Conservation (phyloP, 116 monocot genomes). For the Trichopus zeylanicus region DNA sequence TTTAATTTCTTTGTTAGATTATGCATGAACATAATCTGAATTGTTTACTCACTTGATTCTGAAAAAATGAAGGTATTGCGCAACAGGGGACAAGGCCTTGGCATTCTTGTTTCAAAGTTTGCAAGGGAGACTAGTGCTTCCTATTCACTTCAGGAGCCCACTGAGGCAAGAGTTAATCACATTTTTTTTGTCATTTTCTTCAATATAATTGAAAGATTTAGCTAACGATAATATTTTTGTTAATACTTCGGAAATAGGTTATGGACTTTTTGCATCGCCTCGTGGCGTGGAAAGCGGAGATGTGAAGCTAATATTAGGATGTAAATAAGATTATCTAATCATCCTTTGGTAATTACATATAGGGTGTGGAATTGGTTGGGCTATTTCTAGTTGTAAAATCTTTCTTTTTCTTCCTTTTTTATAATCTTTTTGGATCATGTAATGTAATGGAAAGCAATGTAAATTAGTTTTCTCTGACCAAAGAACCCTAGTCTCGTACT, state of each 20-base stretch:
- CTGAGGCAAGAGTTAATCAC: conserved; percentile 34
- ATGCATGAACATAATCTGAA: too few species aligned
- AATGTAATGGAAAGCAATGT: not conserved
- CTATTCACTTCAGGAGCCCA: conserved; percentile 56
- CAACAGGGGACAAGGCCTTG: conserved; percentile 48
- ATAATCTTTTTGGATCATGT: not conserved
- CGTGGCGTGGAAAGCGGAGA: conserved; percentile 45
- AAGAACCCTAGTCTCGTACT: not conserved
- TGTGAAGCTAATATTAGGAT: not conserved
- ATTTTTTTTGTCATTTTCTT: not conserved
- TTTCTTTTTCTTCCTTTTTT: not conserved
- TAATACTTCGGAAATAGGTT: conserved; percentile 17
- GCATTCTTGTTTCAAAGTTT: conserved; percentile 61
- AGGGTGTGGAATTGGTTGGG: not conserved
- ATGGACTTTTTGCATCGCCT: conserved; percentile 50
- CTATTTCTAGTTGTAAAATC: not conserved
- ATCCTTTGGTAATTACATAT: too few species aligned
- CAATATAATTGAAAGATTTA: not conserved
- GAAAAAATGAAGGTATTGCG: conserved; percentile 25
- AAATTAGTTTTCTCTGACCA: too few species aligned
- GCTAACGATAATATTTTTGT: not conserved
- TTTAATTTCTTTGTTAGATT: too few species aligned
- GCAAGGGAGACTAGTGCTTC: conserved; percentile 55
- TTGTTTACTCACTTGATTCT: too few species aligned
- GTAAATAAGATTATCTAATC: too few species aligned